phyloP scores from a whole-genome alignment of 164 flowering plant genomes.

The Platanus orientalis region DNA sequence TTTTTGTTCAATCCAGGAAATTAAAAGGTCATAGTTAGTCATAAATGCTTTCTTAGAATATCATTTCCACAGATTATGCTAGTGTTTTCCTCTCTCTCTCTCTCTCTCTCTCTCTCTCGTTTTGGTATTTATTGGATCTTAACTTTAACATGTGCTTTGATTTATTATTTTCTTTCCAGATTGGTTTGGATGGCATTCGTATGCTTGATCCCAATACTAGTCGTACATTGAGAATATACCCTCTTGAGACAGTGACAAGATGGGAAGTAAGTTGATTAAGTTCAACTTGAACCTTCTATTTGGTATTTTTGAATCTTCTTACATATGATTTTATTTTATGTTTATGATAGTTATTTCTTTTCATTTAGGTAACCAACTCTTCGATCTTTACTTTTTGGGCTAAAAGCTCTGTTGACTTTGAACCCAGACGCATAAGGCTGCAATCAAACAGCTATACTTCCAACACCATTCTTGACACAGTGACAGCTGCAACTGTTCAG shows the following conservation, averaged over 20 bases:
- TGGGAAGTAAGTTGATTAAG: constrained; percentile 61
- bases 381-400: constrained; percentile 87
- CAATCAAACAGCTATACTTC: constrained; percentile 91
- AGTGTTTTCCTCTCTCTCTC: not conserved
- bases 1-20: too few relatives aligned
- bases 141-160: not conserved
- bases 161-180: constrained; percentile 37
- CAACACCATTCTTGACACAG: constrained; percentile 77
- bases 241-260: constrained; percentile 84
- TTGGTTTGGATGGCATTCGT: constrained; percentile 94
- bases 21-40: too few relatives aligned
- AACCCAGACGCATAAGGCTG: constrained; percentile 87
- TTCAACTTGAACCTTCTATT: not conserved
- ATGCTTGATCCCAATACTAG: constrained; percentile 86
- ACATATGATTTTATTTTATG: not conserved
- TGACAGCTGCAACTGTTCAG: constrained; percentile 96
- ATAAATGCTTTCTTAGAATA: too few relatives aligned
- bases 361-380: constrained; percentile 55
- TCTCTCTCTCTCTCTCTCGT: not conserved
- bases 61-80: not conserved
- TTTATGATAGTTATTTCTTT: constrained; percentile 3
- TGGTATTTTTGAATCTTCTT: not conserved
- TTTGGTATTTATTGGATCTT: not conserved
- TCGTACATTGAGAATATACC: constrained; percentile 84
- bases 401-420: constrained; percentile 88